These are phyloP conservation scores for Aureobasidium melanogenum DNA, from an alignment of 2,329 filamentous ascomycete genomes.

Conservation along the genomic window DNA sequence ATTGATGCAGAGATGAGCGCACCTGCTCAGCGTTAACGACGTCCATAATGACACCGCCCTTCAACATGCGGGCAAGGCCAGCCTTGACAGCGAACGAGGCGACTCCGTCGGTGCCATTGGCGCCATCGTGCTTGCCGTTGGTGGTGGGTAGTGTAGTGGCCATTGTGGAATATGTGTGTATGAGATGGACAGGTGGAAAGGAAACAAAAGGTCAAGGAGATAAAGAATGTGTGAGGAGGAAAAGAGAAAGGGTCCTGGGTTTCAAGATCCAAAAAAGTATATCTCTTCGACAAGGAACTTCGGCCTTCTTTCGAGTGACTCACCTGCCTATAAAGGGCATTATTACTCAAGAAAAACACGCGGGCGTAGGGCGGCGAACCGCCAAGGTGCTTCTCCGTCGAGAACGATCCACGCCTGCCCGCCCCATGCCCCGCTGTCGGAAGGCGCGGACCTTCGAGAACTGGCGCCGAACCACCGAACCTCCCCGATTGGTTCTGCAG, in stretches of 20 bases:
- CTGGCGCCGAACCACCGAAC: conserved; percentile 1
- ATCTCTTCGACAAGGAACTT: background rate
- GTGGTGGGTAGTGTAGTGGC: conserved; percentile 40
- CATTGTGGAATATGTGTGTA: conserved; percentile 24
- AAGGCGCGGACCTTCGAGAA: background rate
- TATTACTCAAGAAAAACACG: conserved; percentile 9
- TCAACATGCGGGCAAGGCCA: conserved; percentile 93
- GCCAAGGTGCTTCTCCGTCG: background rate
- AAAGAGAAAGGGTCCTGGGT: background rate
- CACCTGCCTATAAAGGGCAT: conserved; percentile 1
- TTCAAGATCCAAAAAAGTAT: conserved; percentile 7
- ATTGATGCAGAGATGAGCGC: conserved; percentile 13
- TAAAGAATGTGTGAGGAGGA: background rate
- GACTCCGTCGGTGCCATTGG: conserved; percentile 25
- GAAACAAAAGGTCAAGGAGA: background rate
- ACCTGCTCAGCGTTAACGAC: conserved; percentile 84
- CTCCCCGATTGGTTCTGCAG: background rate
- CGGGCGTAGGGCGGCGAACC: conserved; percentile 6
- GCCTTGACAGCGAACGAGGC: conserved; percentile 81
- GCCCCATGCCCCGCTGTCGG: background rate
- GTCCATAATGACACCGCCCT: conserved; percentile 99
- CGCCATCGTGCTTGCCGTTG: conserved; percentile 29
- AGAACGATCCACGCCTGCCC: background rate
- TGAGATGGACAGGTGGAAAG: background rate
- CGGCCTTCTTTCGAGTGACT: conserved; percentile 8